Conservation (phyloP, 2,329 filamentous ascomycete species). For the Saccharata proteae region DNA sequence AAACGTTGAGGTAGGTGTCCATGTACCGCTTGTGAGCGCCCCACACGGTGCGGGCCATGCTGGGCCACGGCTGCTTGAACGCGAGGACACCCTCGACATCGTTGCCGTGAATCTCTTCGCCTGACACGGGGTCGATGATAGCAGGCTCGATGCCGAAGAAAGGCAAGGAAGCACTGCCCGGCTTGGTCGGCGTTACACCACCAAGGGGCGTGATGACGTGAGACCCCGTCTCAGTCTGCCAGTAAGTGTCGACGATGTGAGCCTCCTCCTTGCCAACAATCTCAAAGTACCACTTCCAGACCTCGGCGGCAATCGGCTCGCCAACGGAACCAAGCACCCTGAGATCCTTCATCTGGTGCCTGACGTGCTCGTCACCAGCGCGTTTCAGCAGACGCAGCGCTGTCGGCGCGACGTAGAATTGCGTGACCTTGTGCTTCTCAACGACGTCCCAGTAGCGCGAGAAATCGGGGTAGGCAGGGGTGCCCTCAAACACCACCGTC, state of each 20-base stretch:
- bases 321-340: constrained; percentile 89
- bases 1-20: constrained; percentile 96
- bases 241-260: constrained; percentile 94
- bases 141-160: constrained; percentile 98
- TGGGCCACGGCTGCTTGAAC: constrained; percentile 97
- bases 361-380: constrained; percentile 84
- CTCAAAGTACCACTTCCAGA: constrained; percentile 99
- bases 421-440: constrained; percentile 85
- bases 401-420: constrained; percentile 97
- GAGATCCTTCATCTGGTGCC: constrained; percentile 77
- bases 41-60: constrained; percentile 96
- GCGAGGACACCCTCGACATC: constrained; percentile 94
- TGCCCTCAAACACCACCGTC: constrained; percentile 96
- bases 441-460: constrained; percentile 99
- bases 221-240: constrained; percentile 98
- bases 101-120: constrained; percentile 86
- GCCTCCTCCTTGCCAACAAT: constrained; percentile 85
- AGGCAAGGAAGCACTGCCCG: constrained; percentile 85
- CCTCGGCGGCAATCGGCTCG: constrained; percentile 92
- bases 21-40: constrained; percentile 96
- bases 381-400: constrained; percentile 89
- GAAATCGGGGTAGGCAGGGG: constrained; percentile 93
- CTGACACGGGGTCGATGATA: constrained; percentile 92
- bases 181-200: constrained; percentile 91
- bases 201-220: constrained; percentile 90